Base-by-base conservation (phyloP, 805 yeast species). In the Priceomyces fermenticarens region DNA sequence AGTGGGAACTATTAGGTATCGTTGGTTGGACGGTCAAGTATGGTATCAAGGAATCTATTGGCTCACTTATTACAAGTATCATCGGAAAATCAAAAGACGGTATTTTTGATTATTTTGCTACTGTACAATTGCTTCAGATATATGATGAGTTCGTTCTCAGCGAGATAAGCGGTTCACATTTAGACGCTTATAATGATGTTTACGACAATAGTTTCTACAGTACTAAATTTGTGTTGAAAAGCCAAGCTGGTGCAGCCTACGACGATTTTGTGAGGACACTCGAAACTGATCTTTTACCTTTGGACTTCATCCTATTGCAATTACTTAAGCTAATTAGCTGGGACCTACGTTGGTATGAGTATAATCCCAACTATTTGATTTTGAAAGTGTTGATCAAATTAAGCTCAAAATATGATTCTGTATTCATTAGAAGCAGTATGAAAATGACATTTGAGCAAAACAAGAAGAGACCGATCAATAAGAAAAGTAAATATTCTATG, bases 1-100 rank as follows among this genome's bases (percentile, higher is more conserved):
- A 85, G 54, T 85, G 91, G 91, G 85, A 81, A 51, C 61, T 84
- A 46, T 67, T 84, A 35, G 91, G 90, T 0, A 62, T 78, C 6
- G 72, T 83, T 20, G 70, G 72, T 2, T 69, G 71, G 71, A 52
- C 60, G 10, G 67, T 60, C 37, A 70, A 70, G 45, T 68, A 54
- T 45, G 68, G 67, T 41, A 47, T 69, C 34, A 57, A 55, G 34
- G 70, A 64, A 33, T 61, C 69, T 3, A 58, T 69, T 2, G 59
- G 67, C 35, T 59, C 71, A 3, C 46, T 70, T 14, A 60, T 63
- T 13, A 70, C 75, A 9, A 68, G 81, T 12, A 80, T 85, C 3
- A 63, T 78, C 47, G 72, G 69, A 1, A 52, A 48, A 9, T 67
- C 83, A 4, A 49, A 75, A 6, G 71, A 69, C 46, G 81, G 80